Percentiles rank a stretch among this genome's conserved stretches.
Conservation (phyloP, 306 rosid genomes). For the Vigna nakashimae region DNA sequence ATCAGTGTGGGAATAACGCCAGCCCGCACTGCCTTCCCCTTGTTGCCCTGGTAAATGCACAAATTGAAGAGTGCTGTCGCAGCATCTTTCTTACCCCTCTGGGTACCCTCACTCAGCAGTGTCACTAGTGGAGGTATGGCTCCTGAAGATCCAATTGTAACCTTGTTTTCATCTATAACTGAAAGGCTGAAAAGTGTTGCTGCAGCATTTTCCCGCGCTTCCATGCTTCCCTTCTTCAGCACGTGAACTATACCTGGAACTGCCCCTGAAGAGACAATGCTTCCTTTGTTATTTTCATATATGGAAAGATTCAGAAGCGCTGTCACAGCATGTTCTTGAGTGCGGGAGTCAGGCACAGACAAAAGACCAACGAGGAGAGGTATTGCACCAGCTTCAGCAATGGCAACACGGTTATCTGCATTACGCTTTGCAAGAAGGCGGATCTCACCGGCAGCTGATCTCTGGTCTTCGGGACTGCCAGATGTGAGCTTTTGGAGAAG, state of each 20-base stretch:
- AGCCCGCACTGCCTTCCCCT: constrained; percentile 95
- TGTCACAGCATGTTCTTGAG: constrained; percentile 98
- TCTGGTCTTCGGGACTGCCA: constrained; percentile 76
- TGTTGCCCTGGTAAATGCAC: constrained; percentile 97
- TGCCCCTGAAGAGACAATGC: constrained; percentile 81
- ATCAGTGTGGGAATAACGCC: constrained; percentile 92
- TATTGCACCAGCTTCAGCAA: constrained; percentile 98
- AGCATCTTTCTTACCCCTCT: constrained; percentile 98
- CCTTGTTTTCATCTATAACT: constrained; percentile 90
- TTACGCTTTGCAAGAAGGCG: constrained; percentile 98
- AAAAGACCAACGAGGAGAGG: constrained; percentile 87
- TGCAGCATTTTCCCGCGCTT: constrained; percentile 98
- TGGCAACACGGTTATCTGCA: constrained; percentile 96
- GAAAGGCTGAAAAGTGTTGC: constrained; percentile 99
- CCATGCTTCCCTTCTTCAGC: constrained; percentile 96
- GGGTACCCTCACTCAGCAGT: constrained; percentile 89
- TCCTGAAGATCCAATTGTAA: constrained; percentile 83
- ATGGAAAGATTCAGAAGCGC: constrained; percentile 98
- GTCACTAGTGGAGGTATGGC: constrained; percentile 93
- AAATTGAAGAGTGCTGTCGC: constrained; percentile 97
- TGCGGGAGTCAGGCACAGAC: constrained; percentile 80
- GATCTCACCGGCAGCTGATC: constrained; percentile 92
- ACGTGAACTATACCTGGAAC: constrained; percentile 95
- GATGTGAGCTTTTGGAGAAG: constrained; percentile 77
- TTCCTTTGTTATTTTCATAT: constrained; percentile 89